Evolutionary conservation across 345 rosid species (phyloP).

Genomic region (Arabidopsis arenosa): DNA sequence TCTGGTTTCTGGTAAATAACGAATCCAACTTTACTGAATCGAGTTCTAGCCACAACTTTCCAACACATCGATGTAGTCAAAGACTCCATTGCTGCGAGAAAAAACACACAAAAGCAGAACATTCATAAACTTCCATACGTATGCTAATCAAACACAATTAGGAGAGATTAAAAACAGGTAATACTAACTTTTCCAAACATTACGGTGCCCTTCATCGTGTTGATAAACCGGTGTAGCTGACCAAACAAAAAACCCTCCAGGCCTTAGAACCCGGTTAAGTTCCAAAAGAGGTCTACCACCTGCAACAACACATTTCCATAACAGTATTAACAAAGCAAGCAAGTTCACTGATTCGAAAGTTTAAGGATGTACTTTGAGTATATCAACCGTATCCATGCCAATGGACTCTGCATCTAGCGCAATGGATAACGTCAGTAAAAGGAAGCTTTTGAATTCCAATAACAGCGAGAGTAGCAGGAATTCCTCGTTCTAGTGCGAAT

Average conservation of each 20-base stretch:
- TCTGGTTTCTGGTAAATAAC: slow-evolving; percentile 84
- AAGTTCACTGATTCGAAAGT: no score
- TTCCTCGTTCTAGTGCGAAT: slow-evolving; percentile 89
- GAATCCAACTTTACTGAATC: slow-evolving; percentile 69
- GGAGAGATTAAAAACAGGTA: background rate
- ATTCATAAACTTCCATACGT: background rate
- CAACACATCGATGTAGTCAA: slow-evolving; percentile 85
- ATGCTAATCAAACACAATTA: background rate
- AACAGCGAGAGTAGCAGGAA: slow-evolving; percentile 84
- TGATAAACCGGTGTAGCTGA: slow-evolving; percentile 95
- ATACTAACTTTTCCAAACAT: slow-evolving; percentile 74
- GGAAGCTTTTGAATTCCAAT: slow-evolving; percentile 81
- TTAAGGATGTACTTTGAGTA: no score
- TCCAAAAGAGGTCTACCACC: slow-evolving; percentile 94
- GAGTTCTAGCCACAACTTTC: slow-evolving; percentile 68
- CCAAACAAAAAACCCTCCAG: slow-evolving; percentile 94
- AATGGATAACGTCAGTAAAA: slow-evolving; percentile 79
- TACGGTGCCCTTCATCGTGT: slow-evolving; percentile 58
- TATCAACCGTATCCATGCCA: slow-evolving; percentile 62
- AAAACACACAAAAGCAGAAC: slow-evolving; percentile 6
- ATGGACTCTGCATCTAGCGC: slow-evolving; percentile 97
- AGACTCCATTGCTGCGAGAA: slow-evolving; percentile 68
- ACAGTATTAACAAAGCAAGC: background rate
- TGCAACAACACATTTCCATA: slow-evolving; percentile 35
- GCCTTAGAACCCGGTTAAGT: slow-evolving; percentile 87